Conservation (phyloP, 1,139 yeast genomes). For the Arxiozyma telluris region DNA sequence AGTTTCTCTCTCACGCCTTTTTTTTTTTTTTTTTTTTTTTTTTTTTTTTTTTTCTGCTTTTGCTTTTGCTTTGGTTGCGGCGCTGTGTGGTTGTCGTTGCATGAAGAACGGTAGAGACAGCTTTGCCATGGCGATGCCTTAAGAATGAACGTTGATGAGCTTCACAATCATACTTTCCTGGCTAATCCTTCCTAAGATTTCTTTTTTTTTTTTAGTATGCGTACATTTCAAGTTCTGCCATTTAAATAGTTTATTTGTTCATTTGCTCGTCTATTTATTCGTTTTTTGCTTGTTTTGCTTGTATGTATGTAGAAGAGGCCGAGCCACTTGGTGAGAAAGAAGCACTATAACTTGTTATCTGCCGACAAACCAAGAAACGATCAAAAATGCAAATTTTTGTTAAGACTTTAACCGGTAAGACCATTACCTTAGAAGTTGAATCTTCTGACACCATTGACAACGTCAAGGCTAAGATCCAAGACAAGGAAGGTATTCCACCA, state of each 20-base stretch:
- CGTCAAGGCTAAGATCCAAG: constrained; percentile 98
- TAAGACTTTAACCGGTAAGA: constrained; percentile 98
- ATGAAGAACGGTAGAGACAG: not conserved
- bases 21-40: no score
- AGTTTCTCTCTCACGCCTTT: no score
- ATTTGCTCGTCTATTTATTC: no score
- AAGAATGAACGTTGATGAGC: no score
- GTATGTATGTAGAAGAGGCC: not conserved
- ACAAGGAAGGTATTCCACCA: constrained; percentile 99
- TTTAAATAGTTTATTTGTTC: no score
- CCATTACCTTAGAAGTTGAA: constrained; percentile 98
- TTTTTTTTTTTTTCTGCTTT: no score
- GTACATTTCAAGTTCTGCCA: no score
- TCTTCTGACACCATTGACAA: constrained; percentile 98
- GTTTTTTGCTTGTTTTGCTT: not conserved
- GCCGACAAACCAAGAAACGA: constrained; percentile 38
- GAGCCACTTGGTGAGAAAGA: constrained; percentile 31
- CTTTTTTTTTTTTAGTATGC: no score
- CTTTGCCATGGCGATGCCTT: no score
- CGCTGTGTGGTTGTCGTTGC: no score
- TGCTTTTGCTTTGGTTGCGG: not conserved
- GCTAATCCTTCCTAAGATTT: no score
- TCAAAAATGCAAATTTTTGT: constrained; percentile 87
- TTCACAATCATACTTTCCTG: no score
- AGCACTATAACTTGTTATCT: constrained; percentile 26